Evolutionary conservation across 2,329 filamentous ascomycete genomes (phyloP).

Genomic region (Cordyceps pruinosa): DNA sequence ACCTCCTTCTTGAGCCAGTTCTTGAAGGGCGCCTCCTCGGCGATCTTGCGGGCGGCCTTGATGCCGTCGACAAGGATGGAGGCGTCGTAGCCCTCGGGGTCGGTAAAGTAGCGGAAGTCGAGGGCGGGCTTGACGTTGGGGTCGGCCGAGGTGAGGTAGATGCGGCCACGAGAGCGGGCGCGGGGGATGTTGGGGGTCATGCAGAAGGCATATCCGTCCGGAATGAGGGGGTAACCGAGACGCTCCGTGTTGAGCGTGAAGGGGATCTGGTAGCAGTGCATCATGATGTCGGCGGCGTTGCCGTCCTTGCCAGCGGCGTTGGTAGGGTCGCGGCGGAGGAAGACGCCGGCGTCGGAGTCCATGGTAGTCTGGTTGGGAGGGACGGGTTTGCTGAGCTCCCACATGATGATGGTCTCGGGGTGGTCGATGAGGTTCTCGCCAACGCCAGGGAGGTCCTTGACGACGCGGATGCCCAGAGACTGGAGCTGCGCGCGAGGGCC

Average conservation of each 20-base stretch:
- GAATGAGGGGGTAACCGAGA: slow-evolving; percentile 58
- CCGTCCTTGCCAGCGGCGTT: slow-evolving; percentile 64
- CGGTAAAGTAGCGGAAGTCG: slow-evolving; percentile 86
- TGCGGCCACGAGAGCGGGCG: slow-evolving; percentile 66
- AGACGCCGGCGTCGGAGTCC: slow-evolving; percentile 85
- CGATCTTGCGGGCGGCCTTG: slow-evolving; percentile 69
- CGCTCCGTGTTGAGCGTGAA: slow-evolving; percentile 81
- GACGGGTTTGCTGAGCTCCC: slow-evolving; percentile 73
- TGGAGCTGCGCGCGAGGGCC: slow-evolving; percentile 48
- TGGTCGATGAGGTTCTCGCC: slow-evolving; percentile 57
- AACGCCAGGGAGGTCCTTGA: slow-evolving; percentile 51
- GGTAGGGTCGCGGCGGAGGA: slow-evolving; percentile 68
- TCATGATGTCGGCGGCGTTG: slow-evolving; percentile 80
- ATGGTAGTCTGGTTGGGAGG: slow-evolving; percentile 78
- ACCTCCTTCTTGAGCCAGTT: slow-evolving; percentile 79
- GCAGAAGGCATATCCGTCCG: slow-evolving; percentile 78
- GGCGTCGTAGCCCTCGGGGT: slow-evolving; percentile 77
- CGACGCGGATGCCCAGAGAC: slow-evolving; percentile 46
- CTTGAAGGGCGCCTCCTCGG: slow-evolving; percentile 68
- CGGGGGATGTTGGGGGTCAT: slow-evolving; percentile 90
- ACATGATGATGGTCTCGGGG: slow-evolving; percentile 54
- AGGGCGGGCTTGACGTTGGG: slow-evolving; percentile 72
- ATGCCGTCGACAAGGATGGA: slow-evolving; percentile 73
- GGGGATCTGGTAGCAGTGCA: slow-evolving; percentile 95
- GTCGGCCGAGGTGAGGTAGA: slow-evolving; percentile 71